Percentiles rank a stretch among this genome's conserved stretches.
These are phyloP conservation scores for Syzygium grande DNA, from an alignment of 345 rosid species.

Conservation along the genomic window DNA sequence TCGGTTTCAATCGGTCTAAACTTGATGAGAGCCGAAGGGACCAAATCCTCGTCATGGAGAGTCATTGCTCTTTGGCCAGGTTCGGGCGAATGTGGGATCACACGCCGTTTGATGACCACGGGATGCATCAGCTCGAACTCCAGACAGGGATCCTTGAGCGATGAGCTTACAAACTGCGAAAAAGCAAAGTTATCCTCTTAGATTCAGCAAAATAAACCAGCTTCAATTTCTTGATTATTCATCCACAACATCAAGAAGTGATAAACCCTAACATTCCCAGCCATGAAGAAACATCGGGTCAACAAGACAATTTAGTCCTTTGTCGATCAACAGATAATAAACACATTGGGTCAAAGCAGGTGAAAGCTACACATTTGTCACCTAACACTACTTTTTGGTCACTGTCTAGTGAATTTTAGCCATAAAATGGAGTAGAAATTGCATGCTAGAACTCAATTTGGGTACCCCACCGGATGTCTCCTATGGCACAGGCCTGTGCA, in stretches of 20 bases:
- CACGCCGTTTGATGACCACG: constrained; percentile 48
- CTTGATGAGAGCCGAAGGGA: constrained; percentile 82
- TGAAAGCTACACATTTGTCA: not conserved
- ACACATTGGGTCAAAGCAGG: not conserved
- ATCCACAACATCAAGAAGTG: not conserved
- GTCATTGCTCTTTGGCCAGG: constrained; percentile 52
- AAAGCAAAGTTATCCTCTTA: not conserved
- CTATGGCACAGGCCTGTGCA: not conserved
- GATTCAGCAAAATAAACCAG: not conserved
- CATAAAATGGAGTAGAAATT: not conserved
- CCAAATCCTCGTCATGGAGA: constrained; percentile 71
- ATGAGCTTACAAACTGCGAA: constrained; percentile 66
- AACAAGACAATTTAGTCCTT: not conserved
- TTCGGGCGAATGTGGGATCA: constrained; percentile 43
- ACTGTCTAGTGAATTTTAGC: not conserved
- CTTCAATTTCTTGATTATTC: not conserved
- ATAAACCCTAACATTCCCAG: not conserved
- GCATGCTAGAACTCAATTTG: not conserved
- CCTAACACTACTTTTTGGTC: not conserved
- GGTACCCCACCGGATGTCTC: not conserved
- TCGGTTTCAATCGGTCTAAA: constrained; percentile 69
- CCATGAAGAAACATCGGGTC: not conserved
- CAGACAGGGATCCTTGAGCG: constrained; percentile 79
- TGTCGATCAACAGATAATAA: not conserved
- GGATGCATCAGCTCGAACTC: constrained; percentile 80